These are phyloP conservation scores for Teratosphaeria zuluensis DNA, from an alignment of 2,329 filamentous ascomycete genomes.

Conservation along the genomic window DNA sequence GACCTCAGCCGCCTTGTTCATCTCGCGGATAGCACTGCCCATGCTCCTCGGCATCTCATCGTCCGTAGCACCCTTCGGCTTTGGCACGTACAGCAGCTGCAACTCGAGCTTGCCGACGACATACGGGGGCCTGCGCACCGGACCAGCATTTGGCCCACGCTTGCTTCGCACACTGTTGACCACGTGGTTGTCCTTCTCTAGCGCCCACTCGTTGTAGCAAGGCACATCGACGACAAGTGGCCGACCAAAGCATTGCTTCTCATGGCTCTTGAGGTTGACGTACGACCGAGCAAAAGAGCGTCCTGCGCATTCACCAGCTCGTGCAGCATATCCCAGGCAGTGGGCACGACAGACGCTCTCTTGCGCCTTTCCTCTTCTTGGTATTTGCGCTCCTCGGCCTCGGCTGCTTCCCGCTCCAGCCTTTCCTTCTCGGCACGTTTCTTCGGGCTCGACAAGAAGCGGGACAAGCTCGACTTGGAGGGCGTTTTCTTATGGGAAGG, in stretches of 20 bases:
- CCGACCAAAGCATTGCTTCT: constrained; percentile 76
- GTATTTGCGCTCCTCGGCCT: constrained; percentile 41
- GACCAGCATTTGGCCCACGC: constrained; percentile 39
- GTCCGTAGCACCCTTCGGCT: constrained; percentile 69
- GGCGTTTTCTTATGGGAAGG: constrained; percentile 45
- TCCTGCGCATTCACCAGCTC: constrained; percentile 76
- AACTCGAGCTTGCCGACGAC: constrained; percentile 90
- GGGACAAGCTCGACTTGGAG: constrained; percentile 58
- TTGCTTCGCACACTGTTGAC: constrained; percentile 92
- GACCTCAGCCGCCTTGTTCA: constrained; percentile 79
- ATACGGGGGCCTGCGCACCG: constrained; percentile 80
- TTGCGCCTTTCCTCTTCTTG: constrained; percentile 37
- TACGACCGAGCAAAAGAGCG: constrained; percentile 89
- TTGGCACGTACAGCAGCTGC: constrained; percentile 88
- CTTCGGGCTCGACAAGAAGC: constrained; percentile 87
- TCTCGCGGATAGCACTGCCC: constrained; percentile 88
- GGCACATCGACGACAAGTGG: constrained; percentile 81
- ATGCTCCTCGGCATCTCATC: constrained; percentile 99
- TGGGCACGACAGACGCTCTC: constrained; percentile 50
- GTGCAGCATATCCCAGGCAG: constrained; percentile 77
- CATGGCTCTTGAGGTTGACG: constrained; percentile 86
- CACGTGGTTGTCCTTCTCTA: constrained; percentile 62
- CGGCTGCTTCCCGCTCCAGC: constrained; percentile 71
- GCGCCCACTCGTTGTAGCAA: constrained; percentile 98
- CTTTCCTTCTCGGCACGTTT: constrained; percentile 92